A percentile compares a stretch with the other conserved stretches of the same genome.
Evolutionary conservation across 164 flowering plant genomes (phyloP).

Genomic region (Aristolochia contorta): DNA sequence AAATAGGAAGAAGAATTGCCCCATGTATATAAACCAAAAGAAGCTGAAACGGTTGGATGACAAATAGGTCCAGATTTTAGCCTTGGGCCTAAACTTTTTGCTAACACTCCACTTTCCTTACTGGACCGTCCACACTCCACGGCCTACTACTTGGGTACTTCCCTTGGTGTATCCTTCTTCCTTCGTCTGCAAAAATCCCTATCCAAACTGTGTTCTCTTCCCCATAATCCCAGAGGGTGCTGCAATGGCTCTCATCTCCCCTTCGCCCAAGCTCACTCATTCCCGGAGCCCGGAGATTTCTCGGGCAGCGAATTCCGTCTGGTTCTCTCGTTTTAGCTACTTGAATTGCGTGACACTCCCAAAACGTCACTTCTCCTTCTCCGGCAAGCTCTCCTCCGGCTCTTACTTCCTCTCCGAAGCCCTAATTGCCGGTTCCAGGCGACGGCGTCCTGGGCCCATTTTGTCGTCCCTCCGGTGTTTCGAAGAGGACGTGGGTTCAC

Average conservation of each 20-base stretch:
- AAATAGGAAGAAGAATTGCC: too few relatives aligned
- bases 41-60: too few relatives aligned
- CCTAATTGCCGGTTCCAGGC: conserved; percentile 1
- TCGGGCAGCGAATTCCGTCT: background rate
- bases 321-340: background rate
- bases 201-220: background rate
- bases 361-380: background rate
- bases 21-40: too few relatives aligned
- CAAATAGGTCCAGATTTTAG: too few relatives aligned
- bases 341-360: too few relatives aligned
- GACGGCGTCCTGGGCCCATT: background rate
- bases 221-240: background rate
- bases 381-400: background rate
- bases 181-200: background rate
- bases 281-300: background rate
- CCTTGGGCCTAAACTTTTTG: too few relatives aligned
- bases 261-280: background rate
- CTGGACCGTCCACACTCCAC: too few relatives aligned
- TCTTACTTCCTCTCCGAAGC: background rate
- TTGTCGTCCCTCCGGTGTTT: conserved; percentile 2
- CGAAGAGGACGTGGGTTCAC: conserved; percentile 18
- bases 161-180: background rate
- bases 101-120: too few relatives aligned
- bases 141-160: background rate
- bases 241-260: conserved; percentile 3